Base-by-base conservation (phyloP, 2,329 filamentous ascomycete genomes). In the Sclerotinia subarctica region DNA sequence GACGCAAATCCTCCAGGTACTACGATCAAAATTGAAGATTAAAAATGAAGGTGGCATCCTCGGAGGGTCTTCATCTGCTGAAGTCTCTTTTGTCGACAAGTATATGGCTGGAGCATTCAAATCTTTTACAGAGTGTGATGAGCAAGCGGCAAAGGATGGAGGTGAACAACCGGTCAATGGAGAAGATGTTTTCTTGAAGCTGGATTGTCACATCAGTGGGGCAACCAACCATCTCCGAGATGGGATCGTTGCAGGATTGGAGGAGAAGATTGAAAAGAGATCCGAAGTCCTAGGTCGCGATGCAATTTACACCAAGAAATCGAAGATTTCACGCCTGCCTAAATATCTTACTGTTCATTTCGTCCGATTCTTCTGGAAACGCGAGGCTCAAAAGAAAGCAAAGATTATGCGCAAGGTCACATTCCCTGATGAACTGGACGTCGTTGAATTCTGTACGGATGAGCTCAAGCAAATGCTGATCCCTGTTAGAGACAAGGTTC, bases 401-500 rank as follows among this genome's bases (percentile, higher is more conserved):
- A 99, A 99, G 85, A 99, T 99, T 75, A 94, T 99, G 92, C 92
- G 94, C 78, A 99, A 98, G 81, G 95, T 99, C 68, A 94, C 93
- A 0, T 99, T 99, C 78, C 94, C 94, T 8, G 89, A 92, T 63
- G 95, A 99, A 80, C 83, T 99, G 46, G 95, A 99, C 76, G 88
- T 92, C 51, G 89, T 96, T 29, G 95, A 99, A 78, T 97, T 97
- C 80, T 99, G 95, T 80, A 94, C 94, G 17, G 94, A 98, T 35
- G 90, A 95, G 65, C 83, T 99, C 71, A 90, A 88, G 78, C 89
- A 90, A 77, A 87, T 91, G 73, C 84, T 99, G 56, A 83, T 97
- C 58, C 96, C 95, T 1, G 90, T 99, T n/a, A 88, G 95, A 69
- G 95, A 99, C 82, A 96, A 96, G 83, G 91, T 99, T 63, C 91